Evolutionary conservation across 495 filamentous ascomycete genomes (phyloP).

Genomic region (Trypethelium eluteriae): DNA sequence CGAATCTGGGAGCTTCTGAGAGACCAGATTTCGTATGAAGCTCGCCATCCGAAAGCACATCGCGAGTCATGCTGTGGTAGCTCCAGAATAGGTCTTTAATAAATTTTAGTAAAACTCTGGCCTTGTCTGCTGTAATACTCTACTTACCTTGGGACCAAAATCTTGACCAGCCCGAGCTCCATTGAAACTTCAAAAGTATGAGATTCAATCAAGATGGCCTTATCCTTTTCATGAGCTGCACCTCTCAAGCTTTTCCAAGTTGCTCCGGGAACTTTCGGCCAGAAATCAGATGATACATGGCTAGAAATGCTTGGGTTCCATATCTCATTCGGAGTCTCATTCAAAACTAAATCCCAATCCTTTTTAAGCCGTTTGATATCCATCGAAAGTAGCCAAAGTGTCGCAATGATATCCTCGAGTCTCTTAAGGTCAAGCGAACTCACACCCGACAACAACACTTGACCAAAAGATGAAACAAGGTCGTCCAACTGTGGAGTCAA

Average conservation of each 20-base stretch:
- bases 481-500: background rate
- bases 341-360: conserved; percentile 6
- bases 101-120: background rate
- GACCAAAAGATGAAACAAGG: conserved; percentile 5
- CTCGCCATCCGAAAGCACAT: conserved; percentile 6
- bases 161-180: conserved; percentile 4
- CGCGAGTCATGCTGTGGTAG: background rate
- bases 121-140: background rate
- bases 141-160: conserved; percentile 5
- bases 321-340: conserved; percentile 7
- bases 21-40: conserved; percentile 6
- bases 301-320: conserved; percentile 8
- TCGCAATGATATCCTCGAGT: conserved; percentile 1
- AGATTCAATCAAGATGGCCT: conserved; percentile 6
- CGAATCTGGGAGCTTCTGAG: conserved; percentile 5
- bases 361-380: conserved; percentile 2
- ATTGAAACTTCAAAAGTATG: conserved; percentile 4
- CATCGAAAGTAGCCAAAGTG: conserved; percentile 7
- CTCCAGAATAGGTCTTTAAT: background rate
- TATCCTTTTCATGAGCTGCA: conserved; percentile 1
- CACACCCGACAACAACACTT: conserved; percentile 1
- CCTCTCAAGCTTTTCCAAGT: conserved; percentile 8
- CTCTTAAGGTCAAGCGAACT: conserved; percentile 3
- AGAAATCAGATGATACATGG: conserved; percentile 5
- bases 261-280: conserved; percentile 4